These are phyloP conservation scores for Choanephora cucurbitarum DNA, from an alignment of 371 early-diverging fungal genomes.

Conservation along the genomic window DNA sequence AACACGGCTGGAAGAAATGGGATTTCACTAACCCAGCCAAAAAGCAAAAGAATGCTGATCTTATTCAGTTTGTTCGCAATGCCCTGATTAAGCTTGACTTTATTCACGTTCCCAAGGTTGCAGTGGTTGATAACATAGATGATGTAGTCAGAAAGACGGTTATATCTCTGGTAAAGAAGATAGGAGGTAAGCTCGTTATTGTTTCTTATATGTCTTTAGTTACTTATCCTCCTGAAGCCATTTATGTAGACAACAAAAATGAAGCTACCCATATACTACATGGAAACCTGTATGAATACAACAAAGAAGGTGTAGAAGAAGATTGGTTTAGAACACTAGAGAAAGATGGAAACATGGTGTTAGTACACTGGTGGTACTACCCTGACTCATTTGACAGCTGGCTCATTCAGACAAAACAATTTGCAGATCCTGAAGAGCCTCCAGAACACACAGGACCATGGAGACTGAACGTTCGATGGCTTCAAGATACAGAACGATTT, in stretches of 20 bases:
- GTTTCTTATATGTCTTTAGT: no score
- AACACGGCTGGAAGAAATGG: conserved; percentile 54
- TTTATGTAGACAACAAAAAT: conserved; percentile 35
- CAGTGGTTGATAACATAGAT: conserved; percentile 50
- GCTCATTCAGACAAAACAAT: conserved; percentile 68
- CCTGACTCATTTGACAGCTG: conserved; percentile 86
- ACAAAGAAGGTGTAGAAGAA: conserved; percentile 47
- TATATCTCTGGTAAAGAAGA: conserved; percentile 32
- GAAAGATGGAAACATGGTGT: conserved; percentile 63
- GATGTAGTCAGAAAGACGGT: conserved; percentile 45
- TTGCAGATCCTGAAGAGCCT: conserved; percentile 69
- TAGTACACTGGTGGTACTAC: conserved; percentile 84
- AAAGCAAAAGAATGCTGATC: conserved; percentile 42
- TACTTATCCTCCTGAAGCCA: conserved; percentile 27
- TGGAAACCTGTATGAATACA: conserved; percentile 43
- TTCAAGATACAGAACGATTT: conserved; percentile 70
- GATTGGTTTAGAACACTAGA: conserved; percentile 79
- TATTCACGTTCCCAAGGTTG: conserved; percentile 49
- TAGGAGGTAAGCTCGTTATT: conserved; percentile 57
- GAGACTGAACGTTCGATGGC: conserved; percentile 73
- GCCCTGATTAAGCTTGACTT: conserved; percentile 33
- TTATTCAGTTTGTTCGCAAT: conserved; percentile 50
- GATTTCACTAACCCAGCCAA: conserved; percentile 53
- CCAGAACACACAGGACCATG: conserved; percentile 69
- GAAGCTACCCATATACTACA: conserved; percentile 71